Conservation (phyloP, 164 flowering plant species). For the Tetracentron sinense region DNA sequence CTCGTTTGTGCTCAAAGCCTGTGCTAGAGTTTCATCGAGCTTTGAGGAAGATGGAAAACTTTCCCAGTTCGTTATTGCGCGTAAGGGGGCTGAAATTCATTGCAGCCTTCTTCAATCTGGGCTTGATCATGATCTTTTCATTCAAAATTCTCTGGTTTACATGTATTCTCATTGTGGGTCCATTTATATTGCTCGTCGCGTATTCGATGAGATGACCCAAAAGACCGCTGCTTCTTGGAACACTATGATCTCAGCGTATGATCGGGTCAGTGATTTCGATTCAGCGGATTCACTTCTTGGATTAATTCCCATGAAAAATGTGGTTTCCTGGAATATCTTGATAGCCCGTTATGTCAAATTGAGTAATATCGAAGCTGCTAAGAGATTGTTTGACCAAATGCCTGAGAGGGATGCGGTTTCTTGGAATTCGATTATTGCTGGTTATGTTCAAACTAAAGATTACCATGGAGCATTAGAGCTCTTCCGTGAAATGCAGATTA, state of each 20-base stretch:
- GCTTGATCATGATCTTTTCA: conserved; percentile 22
- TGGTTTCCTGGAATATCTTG: conserved; percentile 44
- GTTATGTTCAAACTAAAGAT: conserved; percentile 30
- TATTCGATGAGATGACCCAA: conserved; percentile 49
- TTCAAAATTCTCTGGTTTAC: conserved; percentile 36
- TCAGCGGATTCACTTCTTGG: conserved; percentile 30
- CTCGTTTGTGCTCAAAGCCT: conserved; percentile 45
- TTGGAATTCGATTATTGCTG: conserved; percentile 48
- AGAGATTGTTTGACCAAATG: conserved; percentile 34
- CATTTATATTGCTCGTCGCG: conserved; percentile 26
- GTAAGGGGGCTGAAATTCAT: conserved; percentile 41
- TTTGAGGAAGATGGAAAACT: conserved; percentile 8
- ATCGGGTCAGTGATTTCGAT: conserved; percentile 29
- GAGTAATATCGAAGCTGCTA: conserved; percentile 26
- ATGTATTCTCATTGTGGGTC: conserved; percentile 39
- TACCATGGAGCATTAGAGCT: conserved; percentile 33
- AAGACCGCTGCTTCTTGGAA: conserved; percentile 41
- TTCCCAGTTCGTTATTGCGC: conserved; percentile 4
- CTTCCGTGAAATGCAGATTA: conserved; percentile 33
- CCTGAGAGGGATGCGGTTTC: conserved; percentile 41
- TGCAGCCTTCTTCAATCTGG: conserved; percentile 31
- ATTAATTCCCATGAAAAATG: conserved; percentile 37
- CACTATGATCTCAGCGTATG: conserved; percentile 44
- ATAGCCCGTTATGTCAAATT: conserved; percentile 27
- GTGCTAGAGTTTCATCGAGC: conserved; percentile 25